Evolutionary conservation across 768 basidiomycete species (phyloP), one percentile per base, ranked within the genome.

Genomic region (Macrocybe gigantea): DNA sequence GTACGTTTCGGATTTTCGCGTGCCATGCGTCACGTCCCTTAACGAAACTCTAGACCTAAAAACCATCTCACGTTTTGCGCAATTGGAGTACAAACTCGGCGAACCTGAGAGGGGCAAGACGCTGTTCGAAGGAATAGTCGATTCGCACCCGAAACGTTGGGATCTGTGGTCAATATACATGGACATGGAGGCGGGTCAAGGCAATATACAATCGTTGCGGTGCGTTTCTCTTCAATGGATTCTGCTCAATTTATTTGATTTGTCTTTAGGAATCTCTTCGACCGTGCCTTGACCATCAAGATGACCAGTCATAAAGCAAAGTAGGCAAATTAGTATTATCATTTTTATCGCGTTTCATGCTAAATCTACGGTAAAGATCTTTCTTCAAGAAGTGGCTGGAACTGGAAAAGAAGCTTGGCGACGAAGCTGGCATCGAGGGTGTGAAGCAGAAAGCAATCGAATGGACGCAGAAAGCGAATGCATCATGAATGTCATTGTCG

Each of bases 301-400:
- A 86, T 96, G 77, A 95, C 93, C 9, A 89, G 83, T 59, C 88
- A 93, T 62, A 95, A 94, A 68, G 94, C 94, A 14, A 97, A 96
- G 91, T 94, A 60, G 59, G 84, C 75, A n/a, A 7, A 39, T 15
- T 15, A 37, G 22, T 13, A 35, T 33, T 55, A 35, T 38, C 34
- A 35, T 44, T 31, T 42, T 48, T 38, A 34, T 42, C 32, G 39
- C 9, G 41, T 30, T 30, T 51, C 34, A 57, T 46, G 46, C 33
- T 40, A 41, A 56, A 32, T 46, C 54, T 8, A 55, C 55, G 49
- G 44, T 49, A 15, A 49, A 93, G 91, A 68, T 80, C 85, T 30
- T 85, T 97, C 66, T 98, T 99, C 79, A 99, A 99, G 69, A 97
- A 97, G 65, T 96, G 94, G 91, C 73, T 98, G 32, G 84, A 84